Percentiles rank a stretch among this genome's conserved stretches.
Evolutionary conservation across 169 alveolate genomes (phyloP).

Genomic region (Cryptosporidium ryanae): DNA sequence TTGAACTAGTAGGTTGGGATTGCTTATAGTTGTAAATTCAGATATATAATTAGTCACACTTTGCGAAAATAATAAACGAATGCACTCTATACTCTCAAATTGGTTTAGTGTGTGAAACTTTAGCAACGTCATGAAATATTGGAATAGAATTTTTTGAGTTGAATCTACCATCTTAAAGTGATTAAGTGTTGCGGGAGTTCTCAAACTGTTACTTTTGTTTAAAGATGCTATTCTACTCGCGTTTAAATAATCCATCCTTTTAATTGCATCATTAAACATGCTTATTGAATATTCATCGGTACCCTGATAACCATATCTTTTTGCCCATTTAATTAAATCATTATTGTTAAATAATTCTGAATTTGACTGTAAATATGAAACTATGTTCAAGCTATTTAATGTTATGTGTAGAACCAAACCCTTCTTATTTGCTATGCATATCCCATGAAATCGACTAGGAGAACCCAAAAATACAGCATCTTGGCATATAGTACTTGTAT

Average conservation of each 20-base stretch:
- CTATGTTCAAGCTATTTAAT: constrained; percentile 44
- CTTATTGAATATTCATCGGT: constrained; percentile 90
- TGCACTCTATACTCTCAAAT: constrained; percentile 96
- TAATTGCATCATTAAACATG: constrained; percentile 87
- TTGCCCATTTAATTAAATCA: constrained; percentile 48
- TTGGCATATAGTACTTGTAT: constrained; percentile 30
- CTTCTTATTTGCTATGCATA: constrained; percentile 77
- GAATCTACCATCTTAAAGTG: constrained; percentile 91
- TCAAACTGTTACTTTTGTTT: constrained; percentile 93
- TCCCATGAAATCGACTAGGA: constrained; percentile 71
- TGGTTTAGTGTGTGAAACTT: constrained; percentile 94
- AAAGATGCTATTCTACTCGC: constrained; percentile 96
- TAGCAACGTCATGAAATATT: constrained; percentile 96
- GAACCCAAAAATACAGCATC: constrained; percentile 66
- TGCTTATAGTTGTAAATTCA: constrained; percentile 2
- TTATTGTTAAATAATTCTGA: constrained; percentile 70
- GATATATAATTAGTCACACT: constrained; percentile 82
- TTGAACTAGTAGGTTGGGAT: constrained; percentile 83
- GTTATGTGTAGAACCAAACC: constrained; percentile 76
- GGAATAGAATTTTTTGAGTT: constrained; percentile 91
- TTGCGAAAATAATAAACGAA: constrained; percentile 95
- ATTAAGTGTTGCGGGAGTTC: constrained; percentile 94
- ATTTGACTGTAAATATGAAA: constrained; percentile 74
- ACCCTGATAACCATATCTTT: constrained; percentile 92
- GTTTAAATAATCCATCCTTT: constrained; percentile 89